Evolutionary conservation across 2,329 filamentous ascomycete species (phyloP).

Genomic region (Pseudopyrenochaeta lycopersici): DNA sequence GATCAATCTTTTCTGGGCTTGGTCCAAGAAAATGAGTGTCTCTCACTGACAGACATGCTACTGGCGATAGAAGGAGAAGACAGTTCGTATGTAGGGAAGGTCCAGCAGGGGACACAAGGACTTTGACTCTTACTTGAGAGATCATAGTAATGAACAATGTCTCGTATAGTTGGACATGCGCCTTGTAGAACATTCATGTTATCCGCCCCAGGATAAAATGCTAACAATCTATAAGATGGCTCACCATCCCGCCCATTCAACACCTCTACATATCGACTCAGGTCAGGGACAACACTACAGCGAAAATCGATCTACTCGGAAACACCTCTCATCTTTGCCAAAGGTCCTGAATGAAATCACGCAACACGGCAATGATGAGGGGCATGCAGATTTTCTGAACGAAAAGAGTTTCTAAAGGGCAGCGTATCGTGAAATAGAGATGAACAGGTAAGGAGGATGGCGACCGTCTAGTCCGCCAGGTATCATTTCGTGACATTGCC

Average conservation of each 20-base stretch:
- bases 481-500: slow-evolving; percentile 47
- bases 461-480: slow-evolving; percentile 45
- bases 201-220: too few relatives aligned
- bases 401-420: neutral
- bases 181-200: too few relatives aligned
- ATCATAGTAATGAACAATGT: too few relatives aligned
- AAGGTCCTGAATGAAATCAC: neutral
- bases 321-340: too few relatives aligned
- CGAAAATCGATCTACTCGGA: neutral
- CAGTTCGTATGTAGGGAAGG: neutral
- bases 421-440: slow-evolving; percentile 16
- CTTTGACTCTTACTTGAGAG: neutral
- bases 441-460: slow-evolving; percentile 31
- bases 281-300: neutral
- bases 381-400: neutral
- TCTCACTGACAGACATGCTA: slow-evolving; percentile 1
- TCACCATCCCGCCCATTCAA: too few relatives aligned
- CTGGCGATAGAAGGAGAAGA: neutral
- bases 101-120: neutral
- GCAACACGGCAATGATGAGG: neutral
- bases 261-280: neutral
- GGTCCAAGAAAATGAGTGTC: neutral
- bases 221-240: too few relatives aligned
- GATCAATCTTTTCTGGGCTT: neutral
- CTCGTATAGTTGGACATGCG: too few relatives aligned